Evolutionary conservation across 257 asterid species (phyloP).

Genomic region (Solanum piurae): DNA sequence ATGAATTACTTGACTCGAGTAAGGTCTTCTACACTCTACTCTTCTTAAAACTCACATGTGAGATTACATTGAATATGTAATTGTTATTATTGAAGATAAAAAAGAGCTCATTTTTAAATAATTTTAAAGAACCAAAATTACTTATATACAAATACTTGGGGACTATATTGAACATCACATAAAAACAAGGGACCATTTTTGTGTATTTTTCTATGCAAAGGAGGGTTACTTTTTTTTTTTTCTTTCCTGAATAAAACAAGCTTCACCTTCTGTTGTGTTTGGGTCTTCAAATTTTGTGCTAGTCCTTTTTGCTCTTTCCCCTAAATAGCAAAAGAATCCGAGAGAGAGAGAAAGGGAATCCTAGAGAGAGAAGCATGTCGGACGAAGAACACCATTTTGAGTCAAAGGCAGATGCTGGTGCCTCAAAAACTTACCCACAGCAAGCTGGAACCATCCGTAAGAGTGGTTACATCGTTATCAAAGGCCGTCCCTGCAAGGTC

Average conservation of each 20-base stretch:
- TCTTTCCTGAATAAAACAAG: background rate
- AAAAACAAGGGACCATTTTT: background rate
- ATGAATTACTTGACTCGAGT: background rate
- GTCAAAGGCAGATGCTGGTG: conserved; percentile 73
- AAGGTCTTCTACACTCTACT: no score
- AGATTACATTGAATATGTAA: background rate
- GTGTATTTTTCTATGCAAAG: background rate
- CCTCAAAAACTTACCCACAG: conserved; percentile 71
- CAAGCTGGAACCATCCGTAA: conserved; percentile 87
- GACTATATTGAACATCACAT: background rate
- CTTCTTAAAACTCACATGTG: background rate
- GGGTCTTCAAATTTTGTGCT: background rate
- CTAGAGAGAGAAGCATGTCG: conserved; percentile 37
- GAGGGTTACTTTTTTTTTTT: background rate
- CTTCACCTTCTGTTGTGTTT: background rate
- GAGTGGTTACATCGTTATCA: conserved; percentile 63
- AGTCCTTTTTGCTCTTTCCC: background rate
- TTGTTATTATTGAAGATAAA: background rate
- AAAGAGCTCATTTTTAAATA: background rate
- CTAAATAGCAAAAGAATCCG: background rate
- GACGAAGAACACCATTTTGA: conserved; percentile 84
- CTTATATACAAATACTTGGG: background rate
- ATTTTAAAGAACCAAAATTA: background rate
- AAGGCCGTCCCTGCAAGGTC: conserved; percentile 80
- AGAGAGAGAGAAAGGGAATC: conserved; percentile 4